A percentile compares a stretch with the other conserved stretches of the same genome.
These are phyloP conservation scores for Candida gorgasii DNA, from an alignment of 805 yeast genomes.

Conservation along the genomic window DNA sequence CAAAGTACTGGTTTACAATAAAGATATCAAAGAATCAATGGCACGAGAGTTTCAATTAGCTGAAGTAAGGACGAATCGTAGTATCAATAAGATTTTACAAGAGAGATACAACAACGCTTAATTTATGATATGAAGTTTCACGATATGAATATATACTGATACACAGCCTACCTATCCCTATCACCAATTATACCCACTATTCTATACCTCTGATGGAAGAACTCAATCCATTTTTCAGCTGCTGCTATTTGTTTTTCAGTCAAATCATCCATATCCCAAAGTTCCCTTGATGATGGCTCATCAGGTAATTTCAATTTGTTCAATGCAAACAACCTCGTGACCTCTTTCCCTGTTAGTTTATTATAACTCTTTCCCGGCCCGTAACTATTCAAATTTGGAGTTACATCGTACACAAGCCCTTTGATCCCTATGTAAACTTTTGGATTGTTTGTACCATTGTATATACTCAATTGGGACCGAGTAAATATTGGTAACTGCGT, in stretches of 20 bases:
- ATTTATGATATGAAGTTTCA: too few relatives aligned
- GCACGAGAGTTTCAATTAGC: conserved; percentile 27
- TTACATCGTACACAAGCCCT: conserved; percentile 79
- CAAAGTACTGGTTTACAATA: conserved; percentile 17
- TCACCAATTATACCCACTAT: conserved; percentile 40
- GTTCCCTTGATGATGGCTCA: conserved; percentile 3
- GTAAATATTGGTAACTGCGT: conserved; percentile 34
- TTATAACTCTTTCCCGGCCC: conserved; percentile 79
- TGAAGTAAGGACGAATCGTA: conserved; percentile 26
- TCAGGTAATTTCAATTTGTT: conserved; percentile 37
- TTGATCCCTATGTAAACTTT: conserved; percentile 71
- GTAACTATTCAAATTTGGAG: conserved; percentile 61
- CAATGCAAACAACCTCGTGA: conserved; percentile 73
- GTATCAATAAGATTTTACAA: conserved; percentile 27
- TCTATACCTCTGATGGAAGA: conserved; percentile 48
- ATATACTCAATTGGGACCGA: conserved; percentile 30
- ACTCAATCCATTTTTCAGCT: conserved; percentile 75
- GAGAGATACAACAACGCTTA: conserved; percentile 20
- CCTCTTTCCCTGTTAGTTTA: conserved; percentile 73
- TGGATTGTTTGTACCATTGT: conserved; percentile 30
- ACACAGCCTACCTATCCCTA: conserved; percentile 20
- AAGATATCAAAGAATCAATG: conserved; percentile 34
- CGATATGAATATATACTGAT: neutral
- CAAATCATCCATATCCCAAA: conserved; percentile 52
- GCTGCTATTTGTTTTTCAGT: conserved; percentile 59